Percentiles rank a stretch among this genome's conserved stretches.
phyloP scores from a whole-genome alignment of 257 asterid genomes.

The Scutellaria galericulata region DNA sequence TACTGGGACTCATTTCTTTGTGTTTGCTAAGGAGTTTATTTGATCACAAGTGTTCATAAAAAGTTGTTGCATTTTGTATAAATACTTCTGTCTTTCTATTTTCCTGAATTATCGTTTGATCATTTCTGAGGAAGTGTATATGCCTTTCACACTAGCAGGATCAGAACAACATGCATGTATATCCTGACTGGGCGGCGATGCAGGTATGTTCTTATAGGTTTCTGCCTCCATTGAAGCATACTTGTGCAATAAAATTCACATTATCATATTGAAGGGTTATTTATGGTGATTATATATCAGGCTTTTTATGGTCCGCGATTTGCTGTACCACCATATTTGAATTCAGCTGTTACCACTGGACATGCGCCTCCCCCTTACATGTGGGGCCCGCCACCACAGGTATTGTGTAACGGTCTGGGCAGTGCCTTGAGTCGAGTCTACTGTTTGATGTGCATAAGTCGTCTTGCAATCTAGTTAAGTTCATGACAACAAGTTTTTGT shows the following conservation, averaged over 20 bases:
- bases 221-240: neutral
- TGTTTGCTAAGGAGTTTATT: constrained; percentile 2
- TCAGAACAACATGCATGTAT: constrained; percentile 66
- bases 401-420: constrained; percentile 27
- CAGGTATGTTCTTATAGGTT: constrained; percentile 57
- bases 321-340: constrained; percentile 89
- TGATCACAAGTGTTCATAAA: neutral
- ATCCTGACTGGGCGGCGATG: constrained; percentile 97
- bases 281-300: constrained; percentile 44
- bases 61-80: neutral
- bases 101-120: constrained; percentile 2
- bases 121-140: constrained; percentile 34
- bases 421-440: neutral
- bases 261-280: constrained; percentile 7
- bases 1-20: neutral
- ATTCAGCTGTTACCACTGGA: constrained; percentile 79
- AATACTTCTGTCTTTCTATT: neutral
- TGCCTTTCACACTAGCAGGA: constrained; percentile 65
- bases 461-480: constrained; percentile 1
- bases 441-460: constrained; percentile 21
- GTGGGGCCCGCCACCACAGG: constrained; percentile 99
- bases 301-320: constrained; percentile 93
- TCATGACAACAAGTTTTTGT: constrained; percentile 15
- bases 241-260: constrained; percentile 9
- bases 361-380: constrained; percentile 84